These are phyloP conservation scores for Jatropha curcas DNA, from an alignment of 345 rosid genomes.

Conservation along the genomic window DNA sequence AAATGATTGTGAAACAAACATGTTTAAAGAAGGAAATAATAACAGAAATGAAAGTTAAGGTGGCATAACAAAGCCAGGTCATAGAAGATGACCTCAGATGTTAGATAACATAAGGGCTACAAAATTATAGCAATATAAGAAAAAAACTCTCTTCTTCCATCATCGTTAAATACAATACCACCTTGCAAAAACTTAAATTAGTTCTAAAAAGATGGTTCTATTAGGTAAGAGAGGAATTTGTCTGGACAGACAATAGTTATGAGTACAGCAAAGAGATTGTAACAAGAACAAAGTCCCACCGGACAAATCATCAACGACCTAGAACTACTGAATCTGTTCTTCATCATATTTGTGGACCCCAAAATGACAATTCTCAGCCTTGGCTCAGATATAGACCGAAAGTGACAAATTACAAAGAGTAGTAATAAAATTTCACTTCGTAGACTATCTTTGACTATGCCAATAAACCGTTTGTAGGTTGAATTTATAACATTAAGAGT, in stretches of 20 bases:
- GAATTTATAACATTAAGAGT: too few relatives aligned
- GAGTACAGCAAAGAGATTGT: not conserved
- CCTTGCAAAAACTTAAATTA: not conserved
- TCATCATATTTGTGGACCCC: not conserved
- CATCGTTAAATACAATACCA: slow-evolving; percentile 13
- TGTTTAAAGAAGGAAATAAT: not conserved
- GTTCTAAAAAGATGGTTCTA: not conserved
- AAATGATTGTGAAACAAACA: slow-evolving; percentile 1
- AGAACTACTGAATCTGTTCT: not conserved
- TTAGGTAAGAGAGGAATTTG: not conserved
- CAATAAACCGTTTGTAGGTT: not conserved
- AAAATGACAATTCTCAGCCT: not conserved
- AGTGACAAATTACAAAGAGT: not conserved
- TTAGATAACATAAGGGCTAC: not conserved
- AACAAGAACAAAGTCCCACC: not conserved
- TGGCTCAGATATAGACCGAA: not conserved
- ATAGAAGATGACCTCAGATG: not conserved
- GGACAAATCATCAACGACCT: not conserved
- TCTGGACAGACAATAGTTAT: not conserved
- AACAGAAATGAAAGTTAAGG: not conserved
- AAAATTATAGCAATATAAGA: not conserved
- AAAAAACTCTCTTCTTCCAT: not conserved
- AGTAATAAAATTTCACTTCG: too few relatives aligned
- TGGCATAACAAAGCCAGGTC: not conserved
- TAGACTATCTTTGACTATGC: not conserved